Conservation (phyloP, 1,284 basidiomycete species). For the Naganishia cerealis region DNA sequence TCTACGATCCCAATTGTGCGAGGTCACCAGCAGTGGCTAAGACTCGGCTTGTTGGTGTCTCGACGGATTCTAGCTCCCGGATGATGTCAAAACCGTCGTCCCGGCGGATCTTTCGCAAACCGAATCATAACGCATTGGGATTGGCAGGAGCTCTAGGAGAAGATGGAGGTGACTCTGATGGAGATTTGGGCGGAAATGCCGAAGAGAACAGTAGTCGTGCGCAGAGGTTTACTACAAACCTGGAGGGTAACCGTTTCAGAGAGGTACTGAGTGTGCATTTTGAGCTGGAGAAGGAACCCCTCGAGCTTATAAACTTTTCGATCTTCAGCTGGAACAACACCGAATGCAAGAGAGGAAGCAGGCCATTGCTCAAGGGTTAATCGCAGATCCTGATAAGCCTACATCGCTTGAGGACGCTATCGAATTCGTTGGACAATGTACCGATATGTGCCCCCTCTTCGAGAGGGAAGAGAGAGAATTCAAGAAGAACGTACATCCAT, state of each 20-base stretch:
- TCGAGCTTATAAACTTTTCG: background rate
- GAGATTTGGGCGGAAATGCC: slow-evolving; percentile 35
- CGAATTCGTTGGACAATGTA: slow-evolving; percentile 83
- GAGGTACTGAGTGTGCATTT: slow-evolving; percentile 41
- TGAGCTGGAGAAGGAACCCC: background rate
- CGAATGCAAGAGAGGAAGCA: slow-evolving; percentile 72
- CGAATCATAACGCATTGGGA: slow-evolving; percentile 16
- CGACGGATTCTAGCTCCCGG: background rate
- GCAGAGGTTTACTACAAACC: slow-evolving; percentile 49
- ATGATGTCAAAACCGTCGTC: slow-evolving; percentile 22
- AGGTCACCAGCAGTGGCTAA: too few species aligned
- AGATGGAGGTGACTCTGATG: slow-evolving; percentile 20
- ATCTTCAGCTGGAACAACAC: slow-evolving; percentile 55
- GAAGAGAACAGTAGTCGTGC: slow-evolving; percentile 45
- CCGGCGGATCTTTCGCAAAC: slow-evolving; percentile 17
- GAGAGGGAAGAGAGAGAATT: slow-evolving; percentile 87
- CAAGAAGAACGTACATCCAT: slow-evolving; percentile 82
- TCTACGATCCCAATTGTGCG: too few species aligned
- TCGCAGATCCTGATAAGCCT: slow-evolving; percentile 49
- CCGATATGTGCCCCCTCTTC: slow-evolving; percentile 90
- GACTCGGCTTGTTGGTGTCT: background rate
- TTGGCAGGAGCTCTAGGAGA: slow-evolving; percentile 28
- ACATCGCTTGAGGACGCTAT: slow-evolving; percentile 66
- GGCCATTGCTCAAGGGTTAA: slow-evolving; percentile 75
- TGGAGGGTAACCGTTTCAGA: slow-evolving; percentile 52